Base-by-base conservation (phyloP, 2,329 filamentous ascomycete genomes). In the Basipetospora chlamydospora region DNA sequence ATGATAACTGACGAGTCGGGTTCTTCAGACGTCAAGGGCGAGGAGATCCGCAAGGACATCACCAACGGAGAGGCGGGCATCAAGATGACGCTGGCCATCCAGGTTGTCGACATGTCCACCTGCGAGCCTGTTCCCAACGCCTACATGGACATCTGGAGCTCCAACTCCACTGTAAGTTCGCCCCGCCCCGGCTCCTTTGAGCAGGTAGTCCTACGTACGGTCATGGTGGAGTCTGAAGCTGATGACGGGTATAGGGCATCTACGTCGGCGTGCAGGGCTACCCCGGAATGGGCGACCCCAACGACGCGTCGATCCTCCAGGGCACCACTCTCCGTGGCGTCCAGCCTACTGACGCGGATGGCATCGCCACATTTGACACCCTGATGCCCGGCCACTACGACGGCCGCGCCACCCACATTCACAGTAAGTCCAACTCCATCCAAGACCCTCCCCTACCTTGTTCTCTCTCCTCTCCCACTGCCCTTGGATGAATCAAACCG, bases 361-460 rank as follows among this genome's bases (percentile, higher is more conserved):
- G 62, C 7, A 56, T 65, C 12, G 60, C 53, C 1, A 50, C 59
- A 39, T 61, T 65, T 43, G 52, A 56, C 22, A 59, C 58, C 20
- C 46, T 61, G 42, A 61, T 62, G 46, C 61, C 60, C 1, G 60
- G 61, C 3, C 59, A 64, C 46, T 66, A 65, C 46, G 49, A 48
- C 6, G 51, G 55, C 4, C 60, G 65, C 3, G 56, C 64, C 4
- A 61, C 54, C 2, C 67, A 70, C 43, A 64, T 64, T 6, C 66
- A 70, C 41, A 35, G 40, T 29, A 50, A 50, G 40, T 42, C 68
- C 51, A 57, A 59, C 44, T 67, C 63, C 40, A 35, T 28, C 25
- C 33, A 34, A n/a, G n/a, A n/a, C n/a, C n/a, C 12, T n/a, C 26
- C 10, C 8, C 28, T 29, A 28, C 18, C 23, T n/a, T n/a, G n/a